Evolutionary conservation across 768 basidiomycete species (phyloP).

Genomic region (Lactarius sp.): DNA sequence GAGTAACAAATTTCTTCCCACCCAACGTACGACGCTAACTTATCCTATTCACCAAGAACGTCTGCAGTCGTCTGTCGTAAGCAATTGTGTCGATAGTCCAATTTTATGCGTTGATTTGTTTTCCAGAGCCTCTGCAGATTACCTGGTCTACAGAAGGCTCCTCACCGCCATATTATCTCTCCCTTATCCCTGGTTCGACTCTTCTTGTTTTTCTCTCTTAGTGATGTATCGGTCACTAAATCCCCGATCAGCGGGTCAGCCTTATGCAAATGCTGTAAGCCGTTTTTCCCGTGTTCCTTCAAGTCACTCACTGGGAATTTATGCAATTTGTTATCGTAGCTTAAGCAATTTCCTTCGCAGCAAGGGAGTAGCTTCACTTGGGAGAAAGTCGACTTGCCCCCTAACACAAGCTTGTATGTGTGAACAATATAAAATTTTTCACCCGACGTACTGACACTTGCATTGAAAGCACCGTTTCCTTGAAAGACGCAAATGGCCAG

Average conservation of each 20-base stretch:
- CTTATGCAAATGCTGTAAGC: constrained; percentile 47
- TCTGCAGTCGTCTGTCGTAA: constrained; percentile 48
- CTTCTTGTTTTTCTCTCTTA: not conserved
- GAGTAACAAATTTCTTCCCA: constrained; percentile 30
- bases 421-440: not conserved
- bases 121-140: constrained; percentile 54
- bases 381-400: constrained; percentile 42
- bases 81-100: constrained; percentile 26
- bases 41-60: constrained; percentile 29
- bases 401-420: constrained; percentile 48
- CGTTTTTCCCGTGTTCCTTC: not conserved
- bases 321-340: constrained; percentile 33
- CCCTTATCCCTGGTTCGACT: constrained; percentile 54
- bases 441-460: not conserved
- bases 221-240: not conserved
- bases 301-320: not conserved
- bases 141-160: constrained; percentile 46
- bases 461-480: constrained; percentile 42
- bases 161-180: constrained; percentile 50
- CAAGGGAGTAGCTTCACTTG: constrained; percentile 46
- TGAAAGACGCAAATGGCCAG: constrained; percentile 57
- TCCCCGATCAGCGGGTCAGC: constrained; percentile 45
- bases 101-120: constrained; percentile 8
- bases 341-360: constrained; percentile 49
- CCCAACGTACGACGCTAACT: not conserved